phyloP scores from a whole-genome alignment of 1,284 basidiomycete species.

The Ceratobasidium sp. region DNA sequence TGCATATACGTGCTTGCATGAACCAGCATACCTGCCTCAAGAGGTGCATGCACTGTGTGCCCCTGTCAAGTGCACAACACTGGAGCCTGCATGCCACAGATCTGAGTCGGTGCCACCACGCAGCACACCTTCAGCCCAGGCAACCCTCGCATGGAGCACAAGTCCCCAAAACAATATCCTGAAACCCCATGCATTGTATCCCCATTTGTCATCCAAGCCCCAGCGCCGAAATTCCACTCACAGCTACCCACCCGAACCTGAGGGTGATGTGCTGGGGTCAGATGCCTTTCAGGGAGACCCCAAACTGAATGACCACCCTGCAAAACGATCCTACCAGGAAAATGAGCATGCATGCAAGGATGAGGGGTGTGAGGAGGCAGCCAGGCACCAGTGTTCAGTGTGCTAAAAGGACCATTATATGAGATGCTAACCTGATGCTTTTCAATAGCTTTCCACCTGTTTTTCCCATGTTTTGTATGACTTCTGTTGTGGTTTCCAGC shows the following conservation, averaged over 20 bases:
- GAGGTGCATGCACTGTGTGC: constrained; percentile 21
- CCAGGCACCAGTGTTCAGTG: constrained; percentile 7
- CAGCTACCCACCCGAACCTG: constrained; percentile 15
- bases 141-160: neutral
- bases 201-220: neutral
- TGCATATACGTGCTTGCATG: constrained; percentile 18
- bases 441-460: no score
- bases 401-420: no score
- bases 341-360: constrained; percentile 40
- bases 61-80: neutral
- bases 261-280: constrained; percentile 3
- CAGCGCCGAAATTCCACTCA: constrained; percentile 26
- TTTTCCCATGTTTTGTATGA: no score
- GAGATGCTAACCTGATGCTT: no score
- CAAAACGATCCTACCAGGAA: constrained; percentile 43
- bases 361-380: neutral
- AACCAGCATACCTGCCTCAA: constrained; percentile 14
- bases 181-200: neutral
- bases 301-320: constrained; percentile 18
- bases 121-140: neutral
- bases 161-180: neutral
- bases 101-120: neutral
- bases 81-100: neutral
- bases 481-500: no score
- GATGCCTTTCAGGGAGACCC: constrained; percentile 4